Percentiles rank a stretch among this genome's conserved stretches.
phyloP scores from a whole-genome alignment of 1,284 basidiomycete species.

The Ustilago esculenta region DNA sequence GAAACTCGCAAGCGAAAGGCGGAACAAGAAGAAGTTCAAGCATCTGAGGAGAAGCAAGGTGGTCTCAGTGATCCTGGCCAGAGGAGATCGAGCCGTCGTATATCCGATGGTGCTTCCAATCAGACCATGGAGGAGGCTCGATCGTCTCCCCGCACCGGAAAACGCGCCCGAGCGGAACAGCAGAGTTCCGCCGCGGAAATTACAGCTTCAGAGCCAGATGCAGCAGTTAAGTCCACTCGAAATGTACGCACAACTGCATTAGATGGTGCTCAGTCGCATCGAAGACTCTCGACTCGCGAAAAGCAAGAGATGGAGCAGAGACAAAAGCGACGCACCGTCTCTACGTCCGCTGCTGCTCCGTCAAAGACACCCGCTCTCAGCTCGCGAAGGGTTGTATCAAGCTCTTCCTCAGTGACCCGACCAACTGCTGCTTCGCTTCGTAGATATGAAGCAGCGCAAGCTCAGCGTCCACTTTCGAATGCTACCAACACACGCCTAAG shows the following conservation, averaged over 20 bases:
- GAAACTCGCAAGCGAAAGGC: conserved; percentile 27
- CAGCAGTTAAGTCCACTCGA: background rate
- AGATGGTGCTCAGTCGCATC: conserved; percentile 15
- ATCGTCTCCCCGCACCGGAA: conserved; percentile 10
- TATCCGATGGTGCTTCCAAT: conserved; percentile 2
- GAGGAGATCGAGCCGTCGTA: conserved; percentile 18
- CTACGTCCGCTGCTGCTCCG: background rate
- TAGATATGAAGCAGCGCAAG: conserved; percentile 17
- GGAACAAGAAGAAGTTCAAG: conserved; percentile 2
- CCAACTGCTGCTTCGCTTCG: conserved; percentile 27
- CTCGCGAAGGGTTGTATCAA: conserved; percentile 24
- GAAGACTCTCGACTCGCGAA: conserved; percentile 35
- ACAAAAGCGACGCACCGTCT: conserved; percentile 3
- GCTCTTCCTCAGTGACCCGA: conserved; percentile 27
- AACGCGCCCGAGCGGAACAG: conserved; percentile 7
- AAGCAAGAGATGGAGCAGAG: conserved; percentile 29
- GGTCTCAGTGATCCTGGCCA: conserved; percentile 1
- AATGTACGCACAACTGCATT: no score
- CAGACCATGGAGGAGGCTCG: background rate
- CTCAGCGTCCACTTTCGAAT: conserved; percentile 33
- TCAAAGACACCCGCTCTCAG: conserved; percentile 22
- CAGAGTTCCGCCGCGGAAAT: background rate
- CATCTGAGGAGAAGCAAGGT: no score
- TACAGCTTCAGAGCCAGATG: background rate
- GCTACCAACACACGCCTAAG: conserved; percentile 22